Evolutionary conservation across 108 stramenopile genomes (phyloP).

Genomic region (Cyclostephanos tholiformis): DNA sequence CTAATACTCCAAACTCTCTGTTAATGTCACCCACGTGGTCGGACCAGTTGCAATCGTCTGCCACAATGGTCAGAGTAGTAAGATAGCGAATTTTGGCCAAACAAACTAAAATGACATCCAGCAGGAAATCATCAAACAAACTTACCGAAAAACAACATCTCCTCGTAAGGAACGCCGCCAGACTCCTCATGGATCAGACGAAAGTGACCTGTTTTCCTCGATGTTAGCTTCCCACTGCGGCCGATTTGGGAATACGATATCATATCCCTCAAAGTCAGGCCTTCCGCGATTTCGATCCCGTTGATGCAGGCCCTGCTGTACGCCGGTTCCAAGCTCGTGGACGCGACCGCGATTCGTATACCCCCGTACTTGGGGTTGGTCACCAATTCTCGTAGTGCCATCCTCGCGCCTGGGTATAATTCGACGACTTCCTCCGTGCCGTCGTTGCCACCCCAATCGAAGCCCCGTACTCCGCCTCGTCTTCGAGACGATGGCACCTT

Average conservation of each 20-base stretch:
- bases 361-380: conserved; percentile 53
- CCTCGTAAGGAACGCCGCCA: conserved; percentile 52
- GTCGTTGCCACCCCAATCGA: conserved; percentile 37
- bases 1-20: conserved; percentile 51
- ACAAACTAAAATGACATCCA: not conserved
- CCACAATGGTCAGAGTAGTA: not conserved
- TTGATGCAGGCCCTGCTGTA: conserved; percentile 59
- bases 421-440: conserved; percentile 33
- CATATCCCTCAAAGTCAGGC: conserved; percentile 53
- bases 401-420: conserved; percentile 54
- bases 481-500: conserved; percentile 18
- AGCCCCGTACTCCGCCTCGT: conserved; percentile 30
- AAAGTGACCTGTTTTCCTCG: conserved; percentile 70
- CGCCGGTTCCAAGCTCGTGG: conserved; percentile 63
- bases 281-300: conserved; percentile 64
- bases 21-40: conserved; percentile 65
- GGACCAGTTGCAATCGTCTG: conserved; percentile 70
- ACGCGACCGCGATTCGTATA: conserved; percentile 56
- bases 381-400: conserved; percentile 50
- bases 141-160: conserved; percentile 73
- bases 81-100: not conserved
- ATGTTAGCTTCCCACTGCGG: conserved; percentile 50
- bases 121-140: not conserved
- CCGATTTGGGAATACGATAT: conserved; percentile 64
- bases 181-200: conserved; percentile 52